phyloP scores from a whole-genome alignment of 2,329 filamentous ascomycete species.

The Colletotrichum horii region DNA sequence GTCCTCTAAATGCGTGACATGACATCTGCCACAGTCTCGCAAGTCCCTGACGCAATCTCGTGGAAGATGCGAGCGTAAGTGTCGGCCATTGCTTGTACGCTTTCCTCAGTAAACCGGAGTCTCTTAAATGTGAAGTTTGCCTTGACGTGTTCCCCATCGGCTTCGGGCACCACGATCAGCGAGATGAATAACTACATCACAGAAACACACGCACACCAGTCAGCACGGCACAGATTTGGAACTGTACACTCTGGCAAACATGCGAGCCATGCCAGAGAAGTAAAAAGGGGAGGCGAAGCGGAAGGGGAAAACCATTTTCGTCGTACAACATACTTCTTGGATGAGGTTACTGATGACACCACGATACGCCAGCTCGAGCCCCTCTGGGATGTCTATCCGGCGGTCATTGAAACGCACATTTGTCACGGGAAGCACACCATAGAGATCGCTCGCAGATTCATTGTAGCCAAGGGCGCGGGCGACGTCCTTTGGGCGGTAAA shows the following conservation, averaged over 20 bases:
- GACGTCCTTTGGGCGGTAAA: background rate
- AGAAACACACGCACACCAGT: background rate
- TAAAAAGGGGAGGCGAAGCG: background rate
- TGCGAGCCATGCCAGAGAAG: fast-evolving
- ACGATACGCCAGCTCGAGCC: background rate
- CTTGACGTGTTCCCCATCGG: background rate
- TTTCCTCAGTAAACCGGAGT: background rate
- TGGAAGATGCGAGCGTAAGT: background rate
- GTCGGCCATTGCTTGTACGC: background rate
- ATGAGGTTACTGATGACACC: background rate
- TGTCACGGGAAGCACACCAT: background rate
- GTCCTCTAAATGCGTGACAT: background rate
- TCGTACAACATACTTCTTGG: background rate
- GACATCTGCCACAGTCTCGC: background rate
- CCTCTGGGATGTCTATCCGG: background rate
- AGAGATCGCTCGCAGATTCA: background rate
- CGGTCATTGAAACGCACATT: background rate
- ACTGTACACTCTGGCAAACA: background rate
- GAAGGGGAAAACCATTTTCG: background rate
- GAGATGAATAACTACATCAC: background rate
- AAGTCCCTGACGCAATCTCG: background rate
- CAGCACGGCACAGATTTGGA: background rate
- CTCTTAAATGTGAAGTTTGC: background rate
- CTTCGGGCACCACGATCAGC: background rate
- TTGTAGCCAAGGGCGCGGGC: background rate